phyloP scores from a whole-genome alignment of 306 rosid genomes.

The Pyrus pyrifolia region DNA sequence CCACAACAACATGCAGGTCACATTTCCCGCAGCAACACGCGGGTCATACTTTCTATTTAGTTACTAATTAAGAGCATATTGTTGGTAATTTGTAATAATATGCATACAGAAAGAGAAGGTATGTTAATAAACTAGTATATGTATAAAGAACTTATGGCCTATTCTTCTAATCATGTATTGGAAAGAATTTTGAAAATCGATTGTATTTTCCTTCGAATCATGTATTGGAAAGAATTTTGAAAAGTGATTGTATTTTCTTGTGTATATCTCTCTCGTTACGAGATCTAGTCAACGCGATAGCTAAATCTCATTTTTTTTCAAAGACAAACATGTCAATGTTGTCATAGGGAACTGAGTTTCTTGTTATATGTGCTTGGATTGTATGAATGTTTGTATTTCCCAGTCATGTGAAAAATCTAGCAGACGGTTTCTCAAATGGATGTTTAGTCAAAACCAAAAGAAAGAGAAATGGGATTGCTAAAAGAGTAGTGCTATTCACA shows the following conservation, averaged over 20 bases:
- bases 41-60: too few species aligned
- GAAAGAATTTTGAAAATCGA: too few species aligned
- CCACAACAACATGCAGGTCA: too few species aligned
- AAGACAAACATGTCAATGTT: background rate
- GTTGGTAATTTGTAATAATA: background rate
- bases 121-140: too few species aligned
- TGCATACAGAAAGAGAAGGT: background rate
- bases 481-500: too few species aligned
- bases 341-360: background rate
- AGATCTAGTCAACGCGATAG: too few species aligned
- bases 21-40: too few species aligned
- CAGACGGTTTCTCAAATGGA: slow-evolving; percentile 28
- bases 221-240: background rate
- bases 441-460: slow-evolving; percentile 33
- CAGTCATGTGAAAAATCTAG: slow-evolving; percentile 12
- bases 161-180: background rate
- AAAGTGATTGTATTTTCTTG: too few species aligned
- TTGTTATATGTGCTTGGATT: background rate
- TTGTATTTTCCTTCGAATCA: background rate
- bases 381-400: background rate
- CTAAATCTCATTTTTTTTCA: background rate
- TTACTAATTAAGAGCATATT: too few species aligned
- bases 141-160: background rate
- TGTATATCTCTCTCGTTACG: too few species aligned
- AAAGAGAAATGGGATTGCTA: background rate